Evolutionary conservation across 2,329 filamentous ascomycete species (phyloP).

Genomic region (Pseudopyrenochaeta lycopersici): DNA sequence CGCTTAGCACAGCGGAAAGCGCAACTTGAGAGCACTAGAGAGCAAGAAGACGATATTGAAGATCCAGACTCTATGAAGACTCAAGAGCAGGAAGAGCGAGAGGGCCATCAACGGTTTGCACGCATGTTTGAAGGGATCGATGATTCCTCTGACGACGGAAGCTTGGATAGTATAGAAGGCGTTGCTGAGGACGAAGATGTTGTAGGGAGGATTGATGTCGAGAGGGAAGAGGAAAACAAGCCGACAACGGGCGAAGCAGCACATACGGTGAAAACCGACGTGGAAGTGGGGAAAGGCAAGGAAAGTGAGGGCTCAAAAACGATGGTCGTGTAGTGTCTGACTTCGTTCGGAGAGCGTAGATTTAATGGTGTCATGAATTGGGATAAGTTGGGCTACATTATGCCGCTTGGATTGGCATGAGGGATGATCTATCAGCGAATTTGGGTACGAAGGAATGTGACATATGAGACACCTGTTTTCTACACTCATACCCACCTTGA

Average conservation of each 20-base stretch:
- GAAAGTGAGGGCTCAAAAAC: not conserved
- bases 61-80: slow-evolving; percentile 15
- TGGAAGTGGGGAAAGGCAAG: not conserved
- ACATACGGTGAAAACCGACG: too few species aligned
- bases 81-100: slow-evolving; percentile 39
- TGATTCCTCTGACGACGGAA: slow-evolving; percentile 39
- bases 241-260: not conserved
- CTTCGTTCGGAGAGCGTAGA: not conserved
- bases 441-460: too few species aligned
- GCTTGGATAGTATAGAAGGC: slow-evolving; percentile 14
- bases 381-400: not conserved
- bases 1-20: slow-evolving; percentile 69
- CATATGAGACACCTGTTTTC: too few species aligned
- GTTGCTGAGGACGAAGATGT: slow-evolving; percentile 20
- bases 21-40: slow-evolving; percentile 34
- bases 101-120: slow-evolving; percentile 44
- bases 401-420: not conserved
- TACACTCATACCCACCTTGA: too few species aligned
- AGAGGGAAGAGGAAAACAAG: slow-evolving; percentile 1
- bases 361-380: not conserved
- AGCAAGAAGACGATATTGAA: slow-evolving; percentile 26
- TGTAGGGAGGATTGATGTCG: slow-evolving; percentile 5
- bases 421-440: too few species aligned
- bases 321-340: not conserved
- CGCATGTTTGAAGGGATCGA: slow-evolving; percentile 47